phyloP scores from a whole-genome alignment of 257 asterid species.

The Jacaranda mimosifolia region DNA sequence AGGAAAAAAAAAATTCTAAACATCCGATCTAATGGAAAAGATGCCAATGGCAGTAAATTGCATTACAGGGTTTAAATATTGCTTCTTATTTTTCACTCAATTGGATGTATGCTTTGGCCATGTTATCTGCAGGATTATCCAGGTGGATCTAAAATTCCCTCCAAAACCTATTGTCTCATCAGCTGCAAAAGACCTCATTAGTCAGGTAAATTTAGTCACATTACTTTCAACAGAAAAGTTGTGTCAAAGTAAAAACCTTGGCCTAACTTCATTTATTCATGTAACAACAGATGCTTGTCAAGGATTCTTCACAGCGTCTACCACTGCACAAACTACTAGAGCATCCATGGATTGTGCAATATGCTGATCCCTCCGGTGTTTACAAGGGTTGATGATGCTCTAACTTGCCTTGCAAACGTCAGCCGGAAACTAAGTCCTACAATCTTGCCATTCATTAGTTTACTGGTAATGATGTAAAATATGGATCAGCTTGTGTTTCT shows the following conservation, averaged over 20 bases:
- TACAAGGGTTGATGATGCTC: slow-evolving; percentile 49
- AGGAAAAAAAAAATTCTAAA: too few relatives aligned
- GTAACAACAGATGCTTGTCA: slow-evolving; percentile 81
- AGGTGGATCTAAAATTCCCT: slow-evolving; percentile 94
- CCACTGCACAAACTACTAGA: slow-evolving; percentile 87
- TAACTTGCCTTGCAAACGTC: neutral
- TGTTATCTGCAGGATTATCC: slow-evolving; percentile 71
- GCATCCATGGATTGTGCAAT: slow-evolving; percentile 80
- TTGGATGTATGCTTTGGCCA: slow-evolving; percentile 20
- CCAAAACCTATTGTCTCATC: slow-evolving; percentile 84
- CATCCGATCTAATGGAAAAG: too few relatives aligned
- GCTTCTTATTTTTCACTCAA: too few relatives aligned
- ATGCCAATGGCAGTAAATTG: too few relatives aligned
- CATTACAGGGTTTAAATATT: too few relatives aligned
- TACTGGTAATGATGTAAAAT: neutral
- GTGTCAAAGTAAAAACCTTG: neutral
- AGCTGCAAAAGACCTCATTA: slow-evolving; percentile 88
- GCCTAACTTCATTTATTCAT: neutral
- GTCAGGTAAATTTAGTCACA: slow-evolving; percentile 59
- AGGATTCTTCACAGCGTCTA: slow-evolving; percentile 80
- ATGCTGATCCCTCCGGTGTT: slow-evolving; percentile 78
- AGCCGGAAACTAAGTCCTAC: slow-evolving; percentile 4
- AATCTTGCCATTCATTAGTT: neutral
- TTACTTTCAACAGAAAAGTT: neutral
- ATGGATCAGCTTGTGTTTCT: neutral